Evolutionary conservation across 2,329 filamentous ascomycete species (phyloP).

Genomic region (Fusarium sp.): DNA sequence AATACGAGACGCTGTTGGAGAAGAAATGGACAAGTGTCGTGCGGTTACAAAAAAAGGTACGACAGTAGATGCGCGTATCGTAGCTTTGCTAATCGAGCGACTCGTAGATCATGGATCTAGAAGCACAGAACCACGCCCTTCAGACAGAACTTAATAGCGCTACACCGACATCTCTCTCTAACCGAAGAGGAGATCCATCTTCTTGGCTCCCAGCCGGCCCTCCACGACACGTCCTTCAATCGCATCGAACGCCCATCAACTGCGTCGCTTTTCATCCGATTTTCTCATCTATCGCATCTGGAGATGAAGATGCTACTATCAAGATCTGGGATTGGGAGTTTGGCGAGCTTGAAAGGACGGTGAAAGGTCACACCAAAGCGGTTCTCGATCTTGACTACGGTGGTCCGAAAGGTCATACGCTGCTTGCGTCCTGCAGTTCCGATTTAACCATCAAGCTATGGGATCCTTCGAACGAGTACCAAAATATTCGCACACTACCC

Average conservation of each 20-base stretch:
- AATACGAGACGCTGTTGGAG: constrained; percentile 93
- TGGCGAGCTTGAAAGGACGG: constrained; percentile 87
- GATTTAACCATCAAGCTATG: constrained; percentile 95
- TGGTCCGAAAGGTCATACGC: constrained; percentile 73
- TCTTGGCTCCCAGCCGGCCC: constrained; percentile 89
- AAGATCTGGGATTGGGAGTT: constrained; percentile 99
- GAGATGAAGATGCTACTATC: constrained; percentile 91
- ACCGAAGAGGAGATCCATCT: constrained; percentile 74
- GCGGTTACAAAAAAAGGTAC: constrained; percentile 92
- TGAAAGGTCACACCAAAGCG: constrained; percentile 91
- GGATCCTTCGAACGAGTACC: constrained; percentile 93
- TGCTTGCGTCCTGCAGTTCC: constrained; percentile 77
- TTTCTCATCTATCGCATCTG: constrained; percentile 90
- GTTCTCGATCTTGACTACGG: constrained; percentile 93
- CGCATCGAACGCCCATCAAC: constrained; percentile 76
- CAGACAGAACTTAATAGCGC: constrained; percentile 88
- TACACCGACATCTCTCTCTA: constrained; percentile 79
- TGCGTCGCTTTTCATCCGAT: constrained; percentile 93
- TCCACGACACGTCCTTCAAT: constrained; percentile 83
- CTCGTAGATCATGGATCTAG: constrained; percentile 88
- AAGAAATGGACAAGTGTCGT: constrained; percentile 99
- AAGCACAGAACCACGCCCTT: constrained; percentile 76
- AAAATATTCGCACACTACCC: constrained; percentile 90
- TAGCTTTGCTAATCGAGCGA: constrained; percentile 12
- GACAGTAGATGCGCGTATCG: constrained; percentile 23